Conservation (phyloP, 352 stramenopile species). For the Phytopythium vexans region DNA sequence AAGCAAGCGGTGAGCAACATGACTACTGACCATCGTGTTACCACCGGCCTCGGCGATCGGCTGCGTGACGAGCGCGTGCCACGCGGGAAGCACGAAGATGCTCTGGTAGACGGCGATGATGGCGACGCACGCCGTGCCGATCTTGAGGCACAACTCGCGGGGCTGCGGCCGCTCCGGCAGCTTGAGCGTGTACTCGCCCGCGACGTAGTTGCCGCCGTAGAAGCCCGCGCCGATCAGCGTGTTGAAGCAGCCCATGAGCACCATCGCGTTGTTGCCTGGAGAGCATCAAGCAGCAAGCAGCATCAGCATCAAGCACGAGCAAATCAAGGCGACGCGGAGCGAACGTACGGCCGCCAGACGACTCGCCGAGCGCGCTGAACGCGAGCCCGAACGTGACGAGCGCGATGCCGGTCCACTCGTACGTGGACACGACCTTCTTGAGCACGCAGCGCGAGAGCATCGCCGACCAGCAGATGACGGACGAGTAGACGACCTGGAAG, state of each 20-base stretch:
- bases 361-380: conserved; percentile 76
- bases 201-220: conserved; percentile 85
- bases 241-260: conserved; percentile 85
- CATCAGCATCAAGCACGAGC: not conserved
- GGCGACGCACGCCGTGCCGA: conserved; percentile 62
- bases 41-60: conserved; percentile 75
- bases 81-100: conserved; percentile 75
- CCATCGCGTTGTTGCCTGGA: conserved; percentile 49
- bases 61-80: conserved; percentile 72
- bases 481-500: conserved; percentile 85
- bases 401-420: conserved; percentile 81
- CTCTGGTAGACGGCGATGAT: conserved; percentile 80
- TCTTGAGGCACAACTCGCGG: conserved; percentile 78
- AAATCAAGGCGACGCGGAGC: not conserved
- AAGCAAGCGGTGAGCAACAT: not conserved
- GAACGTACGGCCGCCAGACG: conserved; percentile 34
- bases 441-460: conserved; percentile 75
- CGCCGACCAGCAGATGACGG: conserved; percentile 85
- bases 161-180: conserved; percentile 68
- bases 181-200: conserved; percentile 80
- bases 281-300: not conserved
- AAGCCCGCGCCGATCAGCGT: conserved; percentile 78
- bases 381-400: conserved; percentile 81
- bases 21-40: conserved; percentile 34
- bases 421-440: conserved; percentile 65